Evolutionary conservation across 495 filamentous ascomycete species (phyloP), one percentile per base, ranked within the genome.

Genomic region (Talaromyces thailandensis): DNA sequence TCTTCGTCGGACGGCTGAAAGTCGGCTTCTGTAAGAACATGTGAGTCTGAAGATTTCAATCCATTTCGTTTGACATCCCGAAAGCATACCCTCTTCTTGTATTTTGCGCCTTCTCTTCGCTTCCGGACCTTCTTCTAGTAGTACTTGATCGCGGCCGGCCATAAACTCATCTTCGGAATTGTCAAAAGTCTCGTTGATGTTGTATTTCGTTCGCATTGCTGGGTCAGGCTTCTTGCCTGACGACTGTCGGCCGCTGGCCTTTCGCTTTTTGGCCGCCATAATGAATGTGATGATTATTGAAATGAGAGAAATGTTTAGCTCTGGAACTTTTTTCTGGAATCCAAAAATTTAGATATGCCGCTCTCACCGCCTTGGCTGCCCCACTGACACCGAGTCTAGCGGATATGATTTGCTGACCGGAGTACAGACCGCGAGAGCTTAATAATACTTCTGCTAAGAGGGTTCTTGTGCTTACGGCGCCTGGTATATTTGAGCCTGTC

Each of bases 111-210:
- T 79, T 65, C 88, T 85, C 79, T 94, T 96, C 50, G 87, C 83
- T 28, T 87, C 84, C 29, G 88, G 88, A 29, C 79, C 86, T 64
- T 93, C 89, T 52, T 94, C 90, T 26, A 98, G 78, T 67, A 95
- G 73, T 59, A 98, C 84, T 66, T 90, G 86, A 72, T 98, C 93
- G 31, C 89, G 84, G 61, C 89, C 84, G 43, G 90, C 75, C 67
- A 89, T 88, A 74, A 96, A 96, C 63, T 94, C 92, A 75, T 98
- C 94, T 68, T 95, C 90, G 1, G 91, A 93, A 69, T 95, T 87
- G 67, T 93, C 91, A 65, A 96, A 87, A 68, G 93, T 88, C 70
- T 89, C 84, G 76, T 88, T 93, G n/a, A 86, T 82, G 58, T 78
- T 67, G 56, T 72, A 81, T 63, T 76, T 78, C 51, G 77, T 68